Base-by-base conservation (phyloP, 768 basidiomycete genomes). In the Russula emetica region DNA sequence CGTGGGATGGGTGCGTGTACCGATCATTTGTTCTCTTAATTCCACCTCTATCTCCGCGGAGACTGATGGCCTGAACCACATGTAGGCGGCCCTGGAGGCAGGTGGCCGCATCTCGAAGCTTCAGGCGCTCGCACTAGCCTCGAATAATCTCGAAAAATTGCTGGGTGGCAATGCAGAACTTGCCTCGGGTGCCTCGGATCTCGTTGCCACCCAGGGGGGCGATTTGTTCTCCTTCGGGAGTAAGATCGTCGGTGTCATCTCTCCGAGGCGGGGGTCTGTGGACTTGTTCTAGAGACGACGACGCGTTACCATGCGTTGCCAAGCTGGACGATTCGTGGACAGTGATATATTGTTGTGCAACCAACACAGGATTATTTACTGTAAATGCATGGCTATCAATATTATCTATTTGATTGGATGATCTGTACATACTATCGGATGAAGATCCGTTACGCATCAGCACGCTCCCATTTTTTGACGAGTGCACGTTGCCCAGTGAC, bases 1-100 rank as follows among this genome's bases (percentile, higher is more conserved):
- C 67, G 75, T 85, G 34, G 89, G 83, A 49, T 95, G 94, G 93
- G 90, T 87, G 66, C 69, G 84, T 76, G 22, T n/a, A 2, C 30
- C 42, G 30, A 49, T 57, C n/a, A 30, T 64, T 20, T 68, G 38
- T 67, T 55, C 44, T 60, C 45, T 20, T 62, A 51, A 36, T 38
- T 56, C 40, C 49, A 40, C 38, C 40, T 32, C 55, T 65, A 32
- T 55, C 26, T 52, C 59, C 32, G 50, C 32, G 34, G 36, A 38
- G 30, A 9, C 34, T 60, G 59, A 60, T 24, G 55, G 50, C 30
- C 20, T 44, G 26, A n/a, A 22, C 0, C 7, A 8, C 34, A n/a
- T 55, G 54, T 59, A 69, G 68, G 68, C 68, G 34, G 66, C 68
- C 28, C 52, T 72, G 24, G 69, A 70, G 42, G 64, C 69, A 26